A percentile compares a stretch with the other conserved stretches of the same genome.
Conservation (phyloP, 495 filamentous ascomycete species). For the Annulohypoxylon moriforme region DNA sequence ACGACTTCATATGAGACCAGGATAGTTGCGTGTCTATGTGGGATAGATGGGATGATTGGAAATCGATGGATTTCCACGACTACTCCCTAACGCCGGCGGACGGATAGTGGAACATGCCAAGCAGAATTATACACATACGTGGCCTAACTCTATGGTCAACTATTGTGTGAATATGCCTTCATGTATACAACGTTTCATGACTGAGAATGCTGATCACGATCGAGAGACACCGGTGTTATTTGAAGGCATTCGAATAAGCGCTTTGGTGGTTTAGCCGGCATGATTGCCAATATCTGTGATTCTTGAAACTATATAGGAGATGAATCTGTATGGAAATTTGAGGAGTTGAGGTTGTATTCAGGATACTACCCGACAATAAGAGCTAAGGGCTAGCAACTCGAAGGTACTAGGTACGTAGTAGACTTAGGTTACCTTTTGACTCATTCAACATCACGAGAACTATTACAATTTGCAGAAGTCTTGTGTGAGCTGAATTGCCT, state of each 20-base stretch:
- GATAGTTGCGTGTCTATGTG: neutral
- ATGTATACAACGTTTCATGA: neutral
- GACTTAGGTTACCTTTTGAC: neutral
- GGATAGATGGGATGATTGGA: neutral
- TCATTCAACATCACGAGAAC: neutral
- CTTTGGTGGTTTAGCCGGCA: neutral
- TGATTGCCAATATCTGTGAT: neutral
- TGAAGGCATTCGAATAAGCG: neutral
- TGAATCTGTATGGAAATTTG: neutral
- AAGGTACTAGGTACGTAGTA: neutral
- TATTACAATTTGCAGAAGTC: neutral
- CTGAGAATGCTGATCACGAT: neutral
- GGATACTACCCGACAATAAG: neutral
- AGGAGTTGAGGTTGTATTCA: neutral
- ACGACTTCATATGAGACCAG: neutral
- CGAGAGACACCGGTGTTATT: neutral
- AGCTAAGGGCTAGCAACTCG: neutral
- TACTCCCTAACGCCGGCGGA: neutral
- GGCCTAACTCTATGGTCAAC: neutral
- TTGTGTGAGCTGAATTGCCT: neutral
- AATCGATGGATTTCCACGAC: neutral
- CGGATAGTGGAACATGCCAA: neutral
- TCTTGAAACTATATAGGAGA: neutral
- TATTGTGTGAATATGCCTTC: neutral
- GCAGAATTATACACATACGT: neutral